Evolutionary conservation across 169 alveolate genomes (phyloP), one percentile per base, ranked within the genome.

Genomic region (Plasmodium vinckei): DNA sequence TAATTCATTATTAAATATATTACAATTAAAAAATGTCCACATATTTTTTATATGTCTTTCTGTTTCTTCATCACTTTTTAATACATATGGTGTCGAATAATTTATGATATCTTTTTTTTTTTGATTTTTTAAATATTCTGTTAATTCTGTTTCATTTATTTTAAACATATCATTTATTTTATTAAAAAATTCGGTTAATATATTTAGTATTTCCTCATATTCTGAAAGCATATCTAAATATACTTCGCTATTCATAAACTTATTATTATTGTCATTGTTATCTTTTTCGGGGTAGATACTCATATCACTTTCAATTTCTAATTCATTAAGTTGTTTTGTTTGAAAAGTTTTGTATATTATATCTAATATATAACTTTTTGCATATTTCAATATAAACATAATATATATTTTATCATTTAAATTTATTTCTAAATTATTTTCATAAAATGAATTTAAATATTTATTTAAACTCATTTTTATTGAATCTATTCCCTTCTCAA

Each of bases 11-110:
- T 82, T 65, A 47, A 82, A 82, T 13, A 82, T 82, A 51, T 67
- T 65, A 82, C 53, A 82, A 82, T 82, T 82, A 61, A 82, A 82
- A 42, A 17, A 82, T 6, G 65, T 82, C 90, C 90, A 82, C 46
- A 82, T 82, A 59, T 82, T 82, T 60, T 65, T 82, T 9, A 82
- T 82, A 19, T 82, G 90, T 82, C 10, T 67, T 53, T 82, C 90
- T 49, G 72, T 60, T 82, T 82, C 84, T 67, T 67, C 51, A 49
- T 82, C 56, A 47, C 27, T 82, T 39, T 82, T 56, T 33, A 82
- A 82, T 53, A n/a, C 13, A 82, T 82, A 82, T 21, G 90, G 90
- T 17, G 90, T 82, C 21, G 72, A 53, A 65, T 82, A 82, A 33
- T 15, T 82, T 67, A 82, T 82, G 5, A 12, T 15, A 51, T 51